Evolutionary conservation across 2,329 filamentous ascomycete species (phyloP), one percentile per base, ranked within the genome.

Genomic region (Talaromyces sp.): DNA sequence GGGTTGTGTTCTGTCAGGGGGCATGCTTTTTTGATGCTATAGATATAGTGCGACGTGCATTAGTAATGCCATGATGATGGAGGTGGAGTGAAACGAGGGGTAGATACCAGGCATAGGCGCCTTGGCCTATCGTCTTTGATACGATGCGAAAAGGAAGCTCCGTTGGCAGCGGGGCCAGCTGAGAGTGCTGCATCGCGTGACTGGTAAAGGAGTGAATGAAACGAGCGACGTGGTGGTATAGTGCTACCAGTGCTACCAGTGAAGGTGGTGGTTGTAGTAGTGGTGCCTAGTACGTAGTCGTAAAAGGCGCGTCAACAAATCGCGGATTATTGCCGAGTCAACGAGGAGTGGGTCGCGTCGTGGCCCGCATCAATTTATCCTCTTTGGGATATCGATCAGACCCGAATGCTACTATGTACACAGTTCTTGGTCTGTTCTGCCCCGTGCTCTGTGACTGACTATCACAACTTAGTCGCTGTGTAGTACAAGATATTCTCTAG

Each of bases 51-150:
- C 18, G n/a, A 5, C 7, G 12, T 3, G 35, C 25, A 21, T 44
- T 31, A 37, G 52, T 5, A 25, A 48, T 40, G 33, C 12, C 44
- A 14, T 44, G 31, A 50, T 52, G 48, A 52, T 33, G 3, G 2
- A 21, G n/a, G n/a, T n/a, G 28, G 21, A 52, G 16, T 5, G 1
- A n/a, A 33, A 52, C 31, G 60, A 31, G 62, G 58, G 25, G 46
- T 60, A 16, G 64, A 48, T 63, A 97, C 93, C 92, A 98, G 75
- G 95, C 95, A 83, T 99, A 99, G 69, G 95, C 95, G 70, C 95
- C 95, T 74, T 92, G 89, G 62, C 95, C 95, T 70, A 99, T 96
- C 14, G 95, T 99, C 76, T 95, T 95, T 65, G 95, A 98, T 71
- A 99, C 85, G 72, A 99, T 89, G 67, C 93, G 88, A 77, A 99